phyloP scores from a whole-genome alignment of 108 stramenopile genomes.

The Mediolabrus comicus region DNA sequence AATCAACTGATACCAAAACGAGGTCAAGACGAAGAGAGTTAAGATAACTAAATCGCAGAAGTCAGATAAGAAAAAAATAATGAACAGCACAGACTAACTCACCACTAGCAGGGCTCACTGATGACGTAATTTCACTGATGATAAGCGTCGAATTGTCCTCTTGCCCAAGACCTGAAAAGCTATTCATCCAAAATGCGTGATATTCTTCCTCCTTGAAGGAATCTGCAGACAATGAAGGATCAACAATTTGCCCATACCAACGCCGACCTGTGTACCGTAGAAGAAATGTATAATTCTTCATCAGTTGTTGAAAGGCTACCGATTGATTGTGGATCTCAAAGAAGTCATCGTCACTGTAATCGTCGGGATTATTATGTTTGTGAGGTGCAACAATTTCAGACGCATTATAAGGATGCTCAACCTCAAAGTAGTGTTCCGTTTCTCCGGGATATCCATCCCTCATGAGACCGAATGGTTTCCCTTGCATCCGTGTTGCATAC shows the following conservation, averaged over 20 bases:
- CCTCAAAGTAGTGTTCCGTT: slow-evolving; percentile 3
- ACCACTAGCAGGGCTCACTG: neutral
- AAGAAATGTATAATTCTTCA: slow-evolving; percentile 38
- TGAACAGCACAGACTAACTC: neutral
- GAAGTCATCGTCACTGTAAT: slow-evolving; percentile 37
- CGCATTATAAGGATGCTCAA: slow-evolving; percentile 7
- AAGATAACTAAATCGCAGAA: too few species aligned
- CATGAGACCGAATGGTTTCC: slow-evolving; percentile 26
- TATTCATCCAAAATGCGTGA: neutral
- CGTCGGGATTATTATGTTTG: slow-evolving; percentile 6
- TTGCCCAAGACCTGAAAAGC: neutral
- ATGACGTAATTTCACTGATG: neutral
- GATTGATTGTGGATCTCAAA: slow-evolving; percentile 22
- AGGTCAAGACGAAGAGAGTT: too few species aligned
- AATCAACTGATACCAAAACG: neutral
- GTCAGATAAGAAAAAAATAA: too few species aligned
- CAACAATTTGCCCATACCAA: slow-evolving; percentile 24
- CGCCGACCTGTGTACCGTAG: slow-evolving; percentile 28
- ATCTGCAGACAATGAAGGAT: neutral
- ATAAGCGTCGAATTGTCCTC: slow-evolving; percentile 8
- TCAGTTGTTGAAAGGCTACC: slow-evolving; percentile 13
- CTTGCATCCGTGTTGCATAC: slow-evolving; percentile 12
- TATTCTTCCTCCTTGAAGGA: slow-evolving; percentile 2
- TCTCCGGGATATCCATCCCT: slow-evolving; percentile 18
- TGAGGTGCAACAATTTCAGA: slow-evolving; percentile 4